Percentiles rank a stretch among this genome's conserved stretches.
phyloP scores from a whole-genome alignment of 768 basidiomycete genomes.

The Cystobasidium onofrii region DNA sequence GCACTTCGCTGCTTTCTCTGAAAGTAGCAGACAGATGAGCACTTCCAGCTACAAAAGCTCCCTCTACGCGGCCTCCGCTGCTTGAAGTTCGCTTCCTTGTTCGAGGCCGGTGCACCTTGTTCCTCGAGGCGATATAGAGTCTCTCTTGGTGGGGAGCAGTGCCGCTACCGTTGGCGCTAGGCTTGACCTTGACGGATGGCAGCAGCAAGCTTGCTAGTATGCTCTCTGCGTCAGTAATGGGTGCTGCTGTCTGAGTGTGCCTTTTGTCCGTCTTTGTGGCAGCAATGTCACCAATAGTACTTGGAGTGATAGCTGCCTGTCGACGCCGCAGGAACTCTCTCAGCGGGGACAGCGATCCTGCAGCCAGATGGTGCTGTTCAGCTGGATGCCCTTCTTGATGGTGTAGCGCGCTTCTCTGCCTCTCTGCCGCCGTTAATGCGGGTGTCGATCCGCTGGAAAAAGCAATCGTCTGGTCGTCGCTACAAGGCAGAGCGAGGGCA shows the following conservation, averaged over 20 bases:
- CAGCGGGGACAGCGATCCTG: background rate
- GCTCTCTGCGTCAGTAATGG: background rate
- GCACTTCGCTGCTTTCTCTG: background rate
- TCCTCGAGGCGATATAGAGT: background rate
- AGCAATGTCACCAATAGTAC: no score
- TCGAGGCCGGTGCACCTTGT: background rate
- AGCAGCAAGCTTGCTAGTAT: background rate
- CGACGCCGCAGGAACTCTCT: background rate
- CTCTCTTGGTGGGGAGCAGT: background rate
- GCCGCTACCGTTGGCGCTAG: background rate
- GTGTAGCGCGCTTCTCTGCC: background rate
- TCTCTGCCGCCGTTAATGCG: background rate
- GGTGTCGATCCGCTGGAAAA: background rate
- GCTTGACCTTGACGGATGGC: background rate
- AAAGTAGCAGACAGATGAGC: background rate
- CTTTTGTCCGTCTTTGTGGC: background rate
- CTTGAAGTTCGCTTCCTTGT: background rate
- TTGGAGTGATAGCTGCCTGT: background rate
- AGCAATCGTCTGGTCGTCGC: background rate
- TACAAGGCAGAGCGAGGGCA: background rate
- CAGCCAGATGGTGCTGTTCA: background rate
- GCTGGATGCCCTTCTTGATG: background rate
- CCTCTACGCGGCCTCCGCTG: background rate
- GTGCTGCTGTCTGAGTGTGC: no score
- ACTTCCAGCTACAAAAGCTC: no score